A percentile compares a stretch with the other conserved stretches of the same genome.
Conservation (phyloP, 2,329 filamentous ascomycete species). For the Annulohypoxylon truncatum region DNA sequence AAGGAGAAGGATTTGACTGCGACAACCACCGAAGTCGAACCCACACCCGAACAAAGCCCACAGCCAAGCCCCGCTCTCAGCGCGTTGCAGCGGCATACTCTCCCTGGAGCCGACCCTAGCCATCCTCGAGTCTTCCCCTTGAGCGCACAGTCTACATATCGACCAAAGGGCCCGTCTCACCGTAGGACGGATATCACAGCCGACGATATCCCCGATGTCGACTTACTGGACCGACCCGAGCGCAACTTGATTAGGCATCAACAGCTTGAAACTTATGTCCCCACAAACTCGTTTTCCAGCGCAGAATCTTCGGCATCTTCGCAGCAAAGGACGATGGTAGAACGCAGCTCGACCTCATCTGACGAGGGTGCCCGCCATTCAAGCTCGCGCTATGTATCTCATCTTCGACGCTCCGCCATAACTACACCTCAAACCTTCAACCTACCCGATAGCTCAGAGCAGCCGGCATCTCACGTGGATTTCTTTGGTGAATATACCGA, state of each 20-base stretch:
- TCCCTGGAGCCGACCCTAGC: conserved; percentile 13
- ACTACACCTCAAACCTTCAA: conserved; percentile 26
- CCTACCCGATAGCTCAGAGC: conserved; percentile 39
- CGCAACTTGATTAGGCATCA: conserved; percentile 18
- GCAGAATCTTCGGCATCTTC: conserved; percentile 41
- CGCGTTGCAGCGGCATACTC: conserved; percentile 40
- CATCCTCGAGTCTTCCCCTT: conserved; percentile 26
- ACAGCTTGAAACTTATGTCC: conserved; percentile 46
- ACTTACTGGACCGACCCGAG: conserved; percentile 27
- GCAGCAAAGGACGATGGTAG: conserved; percentile 34
- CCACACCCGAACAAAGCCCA: conserved; percentile 46
- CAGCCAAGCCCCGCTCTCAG: conserved; percentile 40
- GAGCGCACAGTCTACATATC: conserved; percentile 39
- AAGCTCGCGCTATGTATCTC: conserved; percentile 31
- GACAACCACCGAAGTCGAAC: conserved; percentile 41
- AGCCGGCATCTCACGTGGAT: conserved; percentile 26
- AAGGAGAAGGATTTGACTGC: conserved; percentile 44
- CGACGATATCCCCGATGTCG: conserved; percentile 29
- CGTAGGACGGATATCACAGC: conserved; percentile 28
- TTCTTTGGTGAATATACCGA: conserved; percentile 31
- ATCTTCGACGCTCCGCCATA: conserved; percentile 32
- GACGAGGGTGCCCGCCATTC: conserved; percentile 42
- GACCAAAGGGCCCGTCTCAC: conserved; percentile 41
- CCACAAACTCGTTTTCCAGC: conserved; percentile 45
- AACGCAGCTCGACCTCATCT: conserved; percentile 45